phyloP scores from a whole-genome alignment of 306 rosid species.

The Pueraria montana region DNA sequence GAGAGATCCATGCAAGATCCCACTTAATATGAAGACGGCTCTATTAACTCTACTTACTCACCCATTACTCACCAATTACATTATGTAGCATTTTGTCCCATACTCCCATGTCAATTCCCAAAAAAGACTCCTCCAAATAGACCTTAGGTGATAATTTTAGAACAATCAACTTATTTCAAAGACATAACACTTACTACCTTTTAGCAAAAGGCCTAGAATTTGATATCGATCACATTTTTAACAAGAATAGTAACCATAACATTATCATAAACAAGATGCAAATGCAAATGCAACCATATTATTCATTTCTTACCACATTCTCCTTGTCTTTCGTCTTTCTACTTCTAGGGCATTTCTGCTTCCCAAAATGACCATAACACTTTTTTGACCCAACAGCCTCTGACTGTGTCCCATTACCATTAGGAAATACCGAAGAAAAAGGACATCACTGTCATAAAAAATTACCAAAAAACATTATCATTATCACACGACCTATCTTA shows the following conservation, averaged over 20 bases:
- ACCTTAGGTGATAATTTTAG: no score
- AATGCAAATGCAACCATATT: neutral
- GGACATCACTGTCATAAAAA: neutral
- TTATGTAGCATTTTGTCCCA: no score
- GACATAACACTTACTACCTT: neutral
- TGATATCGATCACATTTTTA: neutral
- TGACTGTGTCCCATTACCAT: neutral
- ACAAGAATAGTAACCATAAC: neutral
- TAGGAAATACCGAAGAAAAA: no score
- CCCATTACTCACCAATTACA: no score
- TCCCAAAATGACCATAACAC: neutral
- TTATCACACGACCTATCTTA: neutral
- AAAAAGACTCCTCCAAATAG: no score
- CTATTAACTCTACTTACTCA: no score
- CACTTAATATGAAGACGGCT: no score
- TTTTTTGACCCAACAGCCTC: neutral
- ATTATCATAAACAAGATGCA: no score
- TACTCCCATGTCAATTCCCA: no score
- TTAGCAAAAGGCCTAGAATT: neutral
- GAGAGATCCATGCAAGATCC: no score
- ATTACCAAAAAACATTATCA: neutral
- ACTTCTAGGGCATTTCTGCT: neutral
- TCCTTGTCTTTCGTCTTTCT: conserved; percentile 17
- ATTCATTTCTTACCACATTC: conserved; percentile 39
- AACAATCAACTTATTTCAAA: neutral